Evolutionary conservation across 306 rosid species (phyloP), one percentile per base, ranked within the genome.

Genomic region (Oxytropis ochrocephala): DNA sequence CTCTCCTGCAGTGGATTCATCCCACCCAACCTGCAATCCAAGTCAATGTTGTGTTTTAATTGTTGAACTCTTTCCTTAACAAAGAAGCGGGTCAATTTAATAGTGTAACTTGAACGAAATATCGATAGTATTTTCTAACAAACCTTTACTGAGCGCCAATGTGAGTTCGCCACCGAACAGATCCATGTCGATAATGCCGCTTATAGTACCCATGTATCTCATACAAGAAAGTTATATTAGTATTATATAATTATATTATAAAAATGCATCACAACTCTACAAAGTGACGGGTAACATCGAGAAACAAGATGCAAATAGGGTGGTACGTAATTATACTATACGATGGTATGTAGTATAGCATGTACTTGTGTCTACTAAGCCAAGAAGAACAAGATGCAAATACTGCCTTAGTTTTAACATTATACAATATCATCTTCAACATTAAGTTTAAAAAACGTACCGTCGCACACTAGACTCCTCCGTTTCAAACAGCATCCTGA

Each of bases 111-210:
- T 11, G 54, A 64, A 48, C 16, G 56, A 24, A 13, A 49, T 8
- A 56, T 16, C 29, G 30, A 18, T 8, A 4, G 27, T 60, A 30
- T 42, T 59, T 71, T 67, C 29, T 59, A 24, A 79, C 91, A 54
- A 65, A 94, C 99, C 97, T 94, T 94, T 35, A 94, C 99, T 0
- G 99, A 94, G 77, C 97, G 97, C 99, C 99, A 94, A 68, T 89
- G 95, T 32, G 99, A 94, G 80, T 84, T 91, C 0, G 73, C 99
- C 99, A 94, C 54, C 91, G 86, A 51, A 68, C 80, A 67, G 72
- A 85, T 94, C 99, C 55, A 94, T 75, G 79, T 94, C 99, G 50
- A 87, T 78, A 64, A 91, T 87, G 73, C 99, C 96, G 36, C 96
- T 94, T 75, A 94, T 94, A 4, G 99, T 94, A 71, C 99, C 99